A percentile compares a stretch with the other conserved stretches of the same genome.
Conservation (phyloP, 176 grass and related monocot genomes). For the Zea mays region Zm-B73-REFERENCE-NAM-5.0 NC_050099.1:193993001-193993500, state of each 20-base stretch:
- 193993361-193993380: slow-evolving; percentile 99
- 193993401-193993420: slow-evolving; percentile 87
- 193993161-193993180: slow-evolving; percentile 42
- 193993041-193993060: slow-evolving; percentile 86
- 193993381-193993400: slow-evolving; percentile 86
- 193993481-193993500: slow-evolving; percentile 54
- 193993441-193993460: slow-evolving; percentile 92
- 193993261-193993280: slow-evolving; percentile 86
- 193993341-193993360: slow-evolving; percentile 87
- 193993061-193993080: slow-evolving; percentile 42
- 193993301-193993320: slow-evolving; percentile 98
- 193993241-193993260: slow-evolving; percentile 41
- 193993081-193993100: not conserved
- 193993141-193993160: slow-evolving; percentile 73
- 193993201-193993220: slow-evolving; percentile 7
- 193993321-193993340: slow-evolving; percentile 88
- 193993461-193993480: slow-evolving; percentile 90
- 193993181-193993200: not conserved
- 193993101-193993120: slow-evolving; percentile 61
- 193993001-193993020: slow-evolving; percentile 98
- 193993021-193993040: slow-evolving; percentile 65
- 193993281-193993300: slow-evolving; percentile 90
- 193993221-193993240: slow-evolving; percentile 15
- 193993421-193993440: slow-evolving; percentile 82
- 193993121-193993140: slow-evolving; percentile 78